phyloP scores from a whole-genome alignment of 805 yeast species.

The Ogataea paradorogensis region DNA sequence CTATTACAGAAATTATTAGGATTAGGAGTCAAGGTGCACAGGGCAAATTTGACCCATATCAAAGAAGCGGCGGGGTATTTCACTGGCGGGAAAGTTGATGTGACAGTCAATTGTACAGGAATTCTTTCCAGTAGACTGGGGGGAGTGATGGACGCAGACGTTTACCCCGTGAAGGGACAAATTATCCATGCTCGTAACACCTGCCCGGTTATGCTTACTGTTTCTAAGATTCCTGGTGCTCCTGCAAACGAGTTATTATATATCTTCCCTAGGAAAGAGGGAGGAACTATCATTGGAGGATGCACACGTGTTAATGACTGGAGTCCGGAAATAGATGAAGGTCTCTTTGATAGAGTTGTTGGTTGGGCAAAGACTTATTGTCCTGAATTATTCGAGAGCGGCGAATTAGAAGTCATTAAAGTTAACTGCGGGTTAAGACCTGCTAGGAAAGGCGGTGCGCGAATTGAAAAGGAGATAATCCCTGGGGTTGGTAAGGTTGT shows the following conservation, averaged over 20 bases:
- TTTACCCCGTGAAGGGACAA: conserved; percentile 60
- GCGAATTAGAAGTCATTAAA: conserved; percentile 44
- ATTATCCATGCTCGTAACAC: conserved; percentile 50
- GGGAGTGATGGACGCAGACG: conserved; percentile 38
- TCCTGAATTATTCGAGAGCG: conserved; percentile 37
- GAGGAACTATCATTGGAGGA: conserved; percentile 71
- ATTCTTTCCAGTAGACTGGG: conserved; percentile 41
- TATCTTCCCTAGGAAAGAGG: conserved; percentile 69
- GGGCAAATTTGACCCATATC: conserved; percentile 42
- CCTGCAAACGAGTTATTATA: conserved; percentile 49
- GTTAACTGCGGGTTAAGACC: conserved; percentile 69
- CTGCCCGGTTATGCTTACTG: conserved; percentile 22
- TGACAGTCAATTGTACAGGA: conserved; percentile 60
- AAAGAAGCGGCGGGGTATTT: conserved; percentile 48
- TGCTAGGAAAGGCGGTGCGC: conserved; percentile 56
- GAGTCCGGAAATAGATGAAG: conserved; percentile 36
- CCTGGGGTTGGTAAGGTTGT: conserved; percentile 34
- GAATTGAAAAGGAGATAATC: conserved; percentile 42
- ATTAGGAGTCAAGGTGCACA: conserved; percentile 41
- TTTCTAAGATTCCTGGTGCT: conserved; percentile 28
- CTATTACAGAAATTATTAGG: conserved; percentile 39
- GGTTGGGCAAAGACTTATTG: conserved; percentile 41
- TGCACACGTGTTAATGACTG: conserved; percentile 26
- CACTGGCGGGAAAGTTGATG: conserved; percentile 40
- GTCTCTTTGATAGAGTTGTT: conserved; percentile 45